These are phyloP conservation scores for Ulmus americana DNA, from an alignment of 331 rosid genomes.

Conservation along the genomic window DNA sequence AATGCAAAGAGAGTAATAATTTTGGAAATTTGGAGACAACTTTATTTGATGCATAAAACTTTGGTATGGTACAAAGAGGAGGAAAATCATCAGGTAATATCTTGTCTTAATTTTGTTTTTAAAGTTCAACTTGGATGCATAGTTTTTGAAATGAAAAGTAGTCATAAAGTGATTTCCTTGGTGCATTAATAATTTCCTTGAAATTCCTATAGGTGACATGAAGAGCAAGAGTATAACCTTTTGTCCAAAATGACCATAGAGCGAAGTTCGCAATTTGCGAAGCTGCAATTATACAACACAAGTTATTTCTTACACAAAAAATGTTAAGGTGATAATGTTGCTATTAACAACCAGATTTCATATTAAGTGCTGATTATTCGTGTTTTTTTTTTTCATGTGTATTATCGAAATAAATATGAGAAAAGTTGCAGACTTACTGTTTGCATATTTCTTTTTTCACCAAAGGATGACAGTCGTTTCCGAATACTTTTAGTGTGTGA, in stretches of 20 bases:
- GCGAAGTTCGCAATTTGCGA: constrained; percentile 42
- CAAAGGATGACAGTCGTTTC: constrained; percentile 36
- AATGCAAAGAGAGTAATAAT: too few relatives aligned
- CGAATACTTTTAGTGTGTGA: constrained; percentile 30
- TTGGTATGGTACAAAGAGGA: too few relatives aligned
- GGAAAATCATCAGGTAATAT: too few relatives aligned
- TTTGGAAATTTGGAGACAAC: too few relatives aligned
- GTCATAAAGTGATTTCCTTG: not conserved
- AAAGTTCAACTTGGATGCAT: too few relatives aligned
- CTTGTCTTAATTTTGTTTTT: too few relatives aligned
- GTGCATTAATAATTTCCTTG: not conserved
- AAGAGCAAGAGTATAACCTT: constrained; percentile 28
- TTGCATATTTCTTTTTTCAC: constrained; percentile 38
- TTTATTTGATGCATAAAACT: too few relatives aligned
- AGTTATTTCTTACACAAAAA: not conserved
- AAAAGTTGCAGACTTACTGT: constrained; percentile 23
- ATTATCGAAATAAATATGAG: not conserved
- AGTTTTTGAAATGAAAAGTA: too few relatives aligned
- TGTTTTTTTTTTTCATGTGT: not conserved
- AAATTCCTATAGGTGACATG: not conserved
- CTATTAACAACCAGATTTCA: not conserved
- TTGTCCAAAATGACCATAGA: constrained; percentile 36
- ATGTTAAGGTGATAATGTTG: not conserved
- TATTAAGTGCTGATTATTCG: not conserved
- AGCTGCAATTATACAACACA: constrained; percentile 26